A percentile compares a stretch with the other conserved stretches of the same genome.
Evolutionary conservation across 805 yeast genomes (phyloP).

Genomic region (Teunomyces lycoperdinae): DNA sequence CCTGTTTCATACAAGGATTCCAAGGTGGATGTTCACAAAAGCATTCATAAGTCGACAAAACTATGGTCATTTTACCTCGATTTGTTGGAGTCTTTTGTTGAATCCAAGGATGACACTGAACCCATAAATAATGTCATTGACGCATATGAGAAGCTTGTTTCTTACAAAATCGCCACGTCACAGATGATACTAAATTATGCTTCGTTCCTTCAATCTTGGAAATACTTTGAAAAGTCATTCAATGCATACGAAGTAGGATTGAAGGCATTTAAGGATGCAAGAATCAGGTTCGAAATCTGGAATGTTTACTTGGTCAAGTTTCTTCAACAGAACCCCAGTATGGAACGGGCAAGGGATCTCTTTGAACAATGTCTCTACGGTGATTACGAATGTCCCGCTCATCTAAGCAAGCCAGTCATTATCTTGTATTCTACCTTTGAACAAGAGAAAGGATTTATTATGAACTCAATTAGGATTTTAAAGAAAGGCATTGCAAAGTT

Average conservation of each 20-base stretch:
- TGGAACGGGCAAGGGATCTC: slow-evolving; percentile 54
- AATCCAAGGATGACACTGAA: slow-evolving; percentile 27
- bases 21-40: slow-evolving; percentile 5
- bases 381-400: slow-evolving; percentile 37
- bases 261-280: slow-evolving; percentile 56
- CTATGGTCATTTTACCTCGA: slow-evolving; percentile 78
- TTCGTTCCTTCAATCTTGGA: slow-evolving; percentile 49
- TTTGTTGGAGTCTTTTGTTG: slow-evolving; percentile 56
- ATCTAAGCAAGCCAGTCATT: slow-evolving; percentile 48
- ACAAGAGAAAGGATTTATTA: slow-evolving; percentile 47
- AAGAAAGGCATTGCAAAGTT: slow-evolving; percentile 14
- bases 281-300: slow-evolving; percentile 63
- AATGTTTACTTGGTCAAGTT: slow-evolving; percentile 58
- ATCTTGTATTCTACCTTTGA: slow-evolving; percentile 63
- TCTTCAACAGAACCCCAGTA: slow-evolving; percentile 19
- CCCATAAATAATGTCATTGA: slow-evolving; percentile 13
- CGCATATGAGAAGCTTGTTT: slow-evolving; percentile 30
- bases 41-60: slow-evolving; percentile 57
- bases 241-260: slow-evolving; percentile 68
- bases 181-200: slow-evolving; percentile 65
- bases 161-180: slow-evolving; percentile 66
- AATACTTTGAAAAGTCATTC: slow-evolving; percentile 49
- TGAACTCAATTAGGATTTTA: slow-evolving; percentile 39
- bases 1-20: background rate
- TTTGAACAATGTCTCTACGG: slow-evolving; percentile 63